These are phyloP conservation scores for Brassica cretica DNA, from an alignment of 345 rosid species.

Conservation along the genomic window DNA sequence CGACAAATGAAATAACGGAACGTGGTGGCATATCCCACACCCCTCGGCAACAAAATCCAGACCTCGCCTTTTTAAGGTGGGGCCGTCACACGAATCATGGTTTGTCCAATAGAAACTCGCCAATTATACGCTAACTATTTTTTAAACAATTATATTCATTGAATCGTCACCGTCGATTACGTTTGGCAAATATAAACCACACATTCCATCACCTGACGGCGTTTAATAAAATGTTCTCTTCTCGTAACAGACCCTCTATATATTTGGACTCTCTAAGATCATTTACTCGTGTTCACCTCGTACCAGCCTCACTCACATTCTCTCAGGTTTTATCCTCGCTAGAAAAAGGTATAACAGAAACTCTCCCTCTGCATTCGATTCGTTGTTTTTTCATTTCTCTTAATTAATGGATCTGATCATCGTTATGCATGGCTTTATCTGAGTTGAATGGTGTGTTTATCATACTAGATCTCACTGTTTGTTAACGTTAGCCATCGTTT, in stretches of 20 bases:
- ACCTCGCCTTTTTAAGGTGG: constrained; percentile 16
- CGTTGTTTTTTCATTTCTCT: background rate
- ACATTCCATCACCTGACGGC: constrained; percentile 47
- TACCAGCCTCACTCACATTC: constrained; percentile 36
- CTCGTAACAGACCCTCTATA: constrained; percentile 18
- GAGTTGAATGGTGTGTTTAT: constrained; percentile 14
- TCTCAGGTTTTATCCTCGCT: background rate
- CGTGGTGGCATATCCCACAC: background rate
- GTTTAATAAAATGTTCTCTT: constrained; percentile 46
- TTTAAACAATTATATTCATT: background rate
- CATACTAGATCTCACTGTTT: background rate
- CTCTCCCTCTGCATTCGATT: background rate
- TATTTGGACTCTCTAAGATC: background rate
- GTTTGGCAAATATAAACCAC: constrained; percentile 32
- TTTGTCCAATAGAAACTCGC: constrained; percentile 20
- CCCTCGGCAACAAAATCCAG: background rate
- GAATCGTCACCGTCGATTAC: constrained; percentile 36
- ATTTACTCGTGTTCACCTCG: constrained; percentile 50
- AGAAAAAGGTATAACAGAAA: background rate
- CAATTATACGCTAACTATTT: constrained; percentile 10
- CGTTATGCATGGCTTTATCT: constrained; percentile 16
- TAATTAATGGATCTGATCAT: background rate
- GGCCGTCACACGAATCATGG: constrained; percentile 35
- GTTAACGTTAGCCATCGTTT: background rate
- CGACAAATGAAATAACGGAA: constrained; percentile 17